phyloP scores from a whole-genome alignment of 208 protist genomes.

The Crithidia bombi region DNA sequence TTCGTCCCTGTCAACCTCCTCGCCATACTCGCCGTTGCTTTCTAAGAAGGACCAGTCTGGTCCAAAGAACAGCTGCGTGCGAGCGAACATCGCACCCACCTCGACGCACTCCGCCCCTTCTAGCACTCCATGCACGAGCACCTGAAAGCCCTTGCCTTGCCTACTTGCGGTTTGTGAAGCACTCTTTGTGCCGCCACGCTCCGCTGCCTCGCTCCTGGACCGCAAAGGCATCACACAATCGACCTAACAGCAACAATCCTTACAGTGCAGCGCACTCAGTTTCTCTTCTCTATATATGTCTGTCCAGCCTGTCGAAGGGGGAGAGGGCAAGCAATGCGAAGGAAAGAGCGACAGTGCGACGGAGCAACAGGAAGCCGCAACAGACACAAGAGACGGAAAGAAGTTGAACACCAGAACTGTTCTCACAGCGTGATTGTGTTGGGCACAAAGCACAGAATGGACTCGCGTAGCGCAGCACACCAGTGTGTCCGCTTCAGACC shows the following conservation, averaged over 20 bases:
- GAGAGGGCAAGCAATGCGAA: no score
- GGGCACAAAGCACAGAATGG: no score
- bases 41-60: conserved; percentile 75
- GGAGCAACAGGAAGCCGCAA: no score
- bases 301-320: no score
- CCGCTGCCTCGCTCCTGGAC: not conserved
- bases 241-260: not conserved
- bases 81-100: conserved; percentile 63
- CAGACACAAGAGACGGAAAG: no score
- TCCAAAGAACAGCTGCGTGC: conserved; percentile 87
- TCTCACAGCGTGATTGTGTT: no score
- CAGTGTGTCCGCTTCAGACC: no score
- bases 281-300: no score
- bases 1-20: conserved; percentile 17
- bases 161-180: not conserved
- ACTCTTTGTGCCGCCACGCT: not conserved
- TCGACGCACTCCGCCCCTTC: conserved; percentile 82
- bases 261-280: no score
- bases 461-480: no score
- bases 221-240: not conserved
- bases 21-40: conserved; percentile 7
- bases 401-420: no score
- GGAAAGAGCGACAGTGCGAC: no score
- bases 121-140: conserved; percentile 80
- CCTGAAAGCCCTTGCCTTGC: conserved; percentile 59